phyloP scores from a whole-genome alignment of 2,329 filamentous ascomycete genomes.

The Phyllosticta citrichinensis region DNA sequence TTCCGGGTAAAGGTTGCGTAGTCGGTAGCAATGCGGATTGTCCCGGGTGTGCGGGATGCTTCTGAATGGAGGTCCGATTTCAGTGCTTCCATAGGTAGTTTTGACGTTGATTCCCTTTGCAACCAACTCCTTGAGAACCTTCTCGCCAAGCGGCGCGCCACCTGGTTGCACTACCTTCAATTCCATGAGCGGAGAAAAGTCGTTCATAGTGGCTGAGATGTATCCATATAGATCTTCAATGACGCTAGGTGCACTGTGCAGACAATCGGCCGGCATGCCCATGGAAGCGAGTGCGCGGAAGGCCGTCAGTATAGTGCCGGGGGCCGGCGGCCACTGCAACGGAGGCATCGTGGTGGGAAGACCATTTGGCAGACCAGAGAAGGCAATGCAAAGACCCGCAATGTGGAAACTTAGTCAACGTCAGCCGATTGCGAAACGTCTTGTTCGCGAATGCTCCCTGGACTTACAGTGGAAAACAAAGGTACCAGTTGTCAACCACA shows the following conservation, averaged over 20 bases:
- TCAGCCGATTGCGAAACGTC: not conserved
- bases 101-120: constrained; percentile 22
- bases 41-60: constrained; percentile 19
- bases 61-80: constrained; percentile 24
- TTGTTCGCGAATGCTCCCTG: not conserved
- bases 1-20: constrained; percentile 13
- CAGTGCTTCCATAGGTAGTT: constrained; percentile 24
- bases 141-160: constrained; percentile 20
- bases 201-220: constrained; percentile 15
- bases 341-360: constrained; percentile 23
- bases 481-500: constrained; percentile 23
- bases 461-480: constrained; percentile 21
- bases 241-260: constrained; percentile 22
- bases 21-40: constrained; percentile 20
- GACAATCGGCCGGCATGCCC: constrained; percentile 19
- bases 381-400: constrained; percentile 21
- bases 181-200: constrained; percentile 18
- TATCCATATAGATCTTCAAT: constrained; percentile 24
- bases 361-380: constrained; percentile 23
- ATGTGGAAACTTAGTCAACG: constrained; percentile 9
- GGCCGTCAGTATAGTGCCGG: constrained; percentile 16
- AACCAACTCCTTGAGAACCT: constrained; percentile 17
- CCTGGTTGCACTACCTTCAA: constrained; percentile 24
- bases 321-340: constrained; percentile 20
- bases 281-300: constrained; percentile 11